These are phyloP conservation scores for Noccaea caerulescens DNA, from an alignment of 345 rosid species.

Conservation along the genomic window DNA sequence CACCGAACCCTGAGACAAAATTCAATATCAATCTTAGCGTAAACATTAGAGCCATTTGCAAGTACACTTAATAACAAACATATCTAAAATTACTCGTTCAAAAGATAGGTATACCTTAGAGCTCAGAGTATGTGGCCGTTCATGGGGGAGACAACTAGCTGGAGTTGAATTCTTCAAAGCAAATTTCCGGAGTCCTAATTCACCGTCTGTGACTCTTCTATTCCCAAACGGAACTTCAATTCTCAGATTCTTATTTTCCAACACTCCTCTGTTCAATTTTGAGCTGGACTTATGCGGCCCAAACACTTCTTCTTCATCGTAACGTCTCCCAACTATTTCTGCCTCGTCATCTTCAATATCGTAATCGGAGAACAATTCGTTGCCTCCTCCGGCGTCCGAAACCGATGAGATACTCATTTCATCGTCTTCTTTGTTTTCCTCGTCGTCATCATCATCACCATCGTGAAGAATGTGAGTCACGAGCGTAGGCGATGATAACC, in stretches of 20 bases:
- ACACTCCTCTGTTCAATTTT: constrained; percentile 63
- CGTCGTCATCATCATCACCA: constrained; percentile 26
- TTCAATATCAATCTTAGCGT: constrained; percentile 17
- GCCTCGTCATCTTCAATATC: constrained; percentile 44
- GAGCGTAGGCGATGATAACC: constrained; percentile 52
- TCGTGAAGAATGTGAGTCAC: constrained; percentile 43
- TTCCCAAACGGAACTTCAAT: constrained; percentile 61
- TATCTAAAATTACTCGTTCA: neutral
- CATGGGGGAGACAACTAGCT: constrained; percentile 45
- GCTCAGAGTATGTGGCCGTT: constrained; percentile 54
- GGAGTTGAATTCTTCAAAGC: constrained; percentile 47
- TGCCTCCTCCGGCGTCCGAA: constrained; percentile 46
- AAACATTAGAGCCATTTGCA: too few relatives aligned
- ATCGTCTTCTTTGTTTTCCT: constrained; percentile 34
- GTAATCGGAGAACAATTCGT: constrained; percentile 49
- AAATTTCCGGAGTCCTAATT: constrained; percentile 38
- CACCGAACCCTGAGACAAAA: constrained; percentile 45
- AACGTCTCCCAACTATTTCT: constrained; percentile 27
- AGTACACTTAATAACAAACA: neutral
- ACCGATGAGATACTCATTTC: constrained; percentile 72
- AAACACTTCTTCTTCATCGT: constrained; percentile 50
- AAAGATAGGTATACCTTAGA: constrained; percentile 44
- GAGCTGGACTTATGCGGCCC: constrained; percentile 33
- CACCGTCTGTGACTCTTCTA: constrained; percentile 68
- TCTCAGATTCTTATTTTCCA: constrained; percentile 60